Conservation (phyloP, 192 early-diverging fungal genomes). For the Lobosporangium transversale region DNA sequence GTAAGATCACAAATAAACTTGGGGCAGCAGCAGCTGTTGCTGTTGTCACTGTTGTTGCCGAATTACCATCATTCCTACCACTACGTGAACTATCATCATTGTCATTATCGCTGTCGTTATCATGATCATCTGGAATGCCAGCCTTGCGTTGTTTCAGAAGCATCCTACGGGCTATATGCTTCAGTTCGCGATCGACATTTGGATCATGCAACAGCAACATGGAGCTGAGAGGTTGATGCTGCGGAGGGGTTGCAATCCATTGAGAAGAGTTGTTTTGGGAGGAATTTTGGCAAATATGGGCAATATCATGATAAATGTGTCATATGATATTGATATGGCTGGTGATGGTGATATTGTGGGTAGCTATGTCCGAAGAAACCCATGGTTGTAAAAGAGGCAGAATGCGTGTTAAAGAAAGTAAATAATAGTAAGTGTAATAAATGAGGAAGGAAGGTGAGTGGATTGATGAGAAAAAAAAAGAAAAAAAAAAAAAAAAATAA, state of each 20-base stretch:
- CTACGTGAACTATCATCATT: too few relatives aligned
- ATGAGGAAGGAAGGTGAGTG: not conserved
- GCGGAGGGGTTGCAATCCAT: not conserved
- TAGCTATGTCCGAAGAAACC: too few relatives aligned
- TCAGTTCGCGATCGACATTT: constrained; percentile 8
- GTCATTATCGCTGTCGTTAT: not conserved
- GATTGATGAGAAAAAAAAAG: not conserved
- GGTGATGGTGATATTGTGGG: not conserved
- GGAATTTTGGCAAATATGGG: too few relatives aligned
- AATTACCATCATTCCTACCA: too few relatives aligned
- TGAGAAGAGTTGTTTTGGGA: not conserved
- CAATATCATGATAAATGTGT: too few relatives aligned
- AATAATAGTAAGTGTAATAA: too few relatives aligned
- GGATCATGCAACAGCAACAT: constrained; percentile 11
- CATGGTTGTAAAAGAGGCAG: too few relatives aligned
- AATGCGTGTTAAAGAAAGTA: too few relatives aligned
- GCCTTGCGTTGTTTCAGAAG: constrained; percentile 13
- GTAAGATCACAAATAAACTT: constrained; percentile 38
- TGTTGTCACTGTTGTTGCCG: not conserved
- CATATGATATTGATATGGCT: not conserved
- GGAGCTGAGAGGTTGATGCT: not conserved
- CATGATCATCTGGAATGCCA: not conserved
- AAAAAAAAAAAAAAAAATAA: not conserved
- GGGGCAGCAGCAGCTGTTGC: not conserved
- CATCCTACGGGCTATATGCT: constrained; percentile 13